These are phyloP conservation scores for Citrus cavaleriei DNA, from an alignment of 345 rosid genomes.

Conservation along the genomic window DNA sequence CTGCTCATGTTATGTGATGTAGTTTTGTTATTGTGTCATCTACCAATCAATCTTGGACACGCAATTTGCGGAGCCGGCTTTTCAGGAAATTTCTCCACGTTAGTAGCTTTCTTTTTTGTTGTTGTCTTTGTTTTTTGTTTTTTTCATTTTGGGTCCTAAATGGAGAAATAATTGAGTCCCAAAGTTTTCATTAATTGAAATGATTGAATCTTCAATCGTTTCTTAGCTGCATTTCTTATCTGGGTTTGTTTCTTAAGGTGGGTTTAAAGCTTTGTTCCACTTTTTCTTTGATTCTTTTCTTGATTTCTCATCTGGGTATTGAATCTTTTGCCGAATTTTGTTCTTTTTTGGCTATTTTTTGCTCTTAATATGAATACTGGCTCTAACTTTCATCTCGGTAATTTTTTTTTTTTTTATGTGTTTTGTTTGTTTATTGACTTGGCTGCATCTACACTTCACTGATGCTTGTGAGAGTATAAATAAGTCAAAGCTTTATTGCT, in stretches of 20 bases:
- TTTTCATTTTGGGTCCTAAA: not conserved
- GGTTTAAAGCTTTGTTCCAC: not conserved
- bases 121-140: not conserved
- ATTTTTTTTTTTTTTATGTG: not conserved
- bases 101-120: not conserved
- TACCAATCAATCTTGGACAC: slow-evolving; percentile 22
- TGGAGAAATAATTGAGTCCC: slow-evolving; percentile 30
- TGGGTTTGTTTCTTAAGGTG: not conserved
- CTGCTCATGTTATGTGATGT: not conserved
- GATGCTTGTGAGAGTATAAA: not conserved
- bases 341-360: not conserved
- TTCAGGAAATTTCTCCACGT: slow-evolving; percentile 34
- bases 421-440: not conserved
- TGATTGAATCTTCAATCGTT: not conserved
- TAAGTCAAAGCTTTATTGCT: not conserved
- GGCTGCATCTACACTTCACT: not conserved
- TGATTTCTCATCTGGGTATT: slow-evolving; percentile 7
- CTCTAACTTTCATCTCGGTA: not conserved
- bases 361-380: not conserved
- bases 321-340: not conserved
- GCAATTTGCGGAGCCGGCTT: slow-evolving; percentile 48
- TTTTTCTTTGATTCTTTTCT: not conserved
- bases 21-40: not conserved
- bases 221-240: not conserved
- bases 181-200: not conserved